Base-by-base conservation (phyloP, 805 yeast genomes). In the Ogataea trehalophila region DNA sequence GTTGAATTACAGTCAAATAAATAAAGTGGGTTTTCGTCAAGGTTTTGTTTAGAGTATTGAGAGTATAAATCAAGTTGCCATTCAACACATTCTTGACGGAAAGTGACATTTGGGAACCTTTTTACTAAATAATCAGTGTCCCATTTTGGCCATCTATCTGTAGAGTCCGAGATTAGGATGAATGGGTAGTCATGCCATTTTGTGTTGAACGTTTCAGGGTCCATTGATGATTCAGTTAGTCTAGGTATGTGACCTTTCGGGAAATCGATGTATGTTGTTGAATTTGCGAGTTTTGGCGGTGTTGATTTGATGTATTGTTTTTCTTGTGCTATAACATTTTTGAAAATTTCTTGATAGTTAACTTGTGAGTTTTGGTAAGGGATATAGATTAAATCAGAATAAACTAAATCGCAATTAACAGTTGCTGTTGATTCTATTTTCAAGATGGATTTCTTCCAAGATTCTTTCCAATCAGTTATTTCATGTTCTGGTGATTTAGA, bases 1-100 rank as follows among this genome's bases (percentile, higher is more conserved):
- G 60, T 62, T 35, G 87, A 81, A 50, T 76, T 76, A 63, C 96
- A 87, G 62, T 90, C 97, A 66, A 90, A 90, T 23, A 90, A 67
- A 62, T 90, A 90, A 20, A 90, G 69, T 6, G 97, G 97, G 20
- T 85, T 81, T 62, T 90, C 97, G 65, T 90, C 97, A 20, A 58
- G 55, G 63, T 89, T 91, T 13, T 67, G 48, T 4, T 66, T 57
- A 56, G 83, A 75, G 60, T 90, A 90, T 44, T 80, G 72, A 1
- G 75, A 61, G 59, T 87, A 90, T 18, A 79, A 68, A 1, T 69
- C 55, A 20, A 90, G 68, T 3, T 82, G 75, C 96, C 97, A 90
- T 51, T 80, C 77, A 41, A 88, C 92, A 31, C 87, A 80, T 66
- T 91, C 97, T 64, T 90, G 96, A 46, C 92, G 77, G 66, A 91